These are phyloP conservation scores for Trichoderma gracile DNA, from an alignment of 2,329 filamentous ascomycete species.

Conservation along the genomic window DNA sequence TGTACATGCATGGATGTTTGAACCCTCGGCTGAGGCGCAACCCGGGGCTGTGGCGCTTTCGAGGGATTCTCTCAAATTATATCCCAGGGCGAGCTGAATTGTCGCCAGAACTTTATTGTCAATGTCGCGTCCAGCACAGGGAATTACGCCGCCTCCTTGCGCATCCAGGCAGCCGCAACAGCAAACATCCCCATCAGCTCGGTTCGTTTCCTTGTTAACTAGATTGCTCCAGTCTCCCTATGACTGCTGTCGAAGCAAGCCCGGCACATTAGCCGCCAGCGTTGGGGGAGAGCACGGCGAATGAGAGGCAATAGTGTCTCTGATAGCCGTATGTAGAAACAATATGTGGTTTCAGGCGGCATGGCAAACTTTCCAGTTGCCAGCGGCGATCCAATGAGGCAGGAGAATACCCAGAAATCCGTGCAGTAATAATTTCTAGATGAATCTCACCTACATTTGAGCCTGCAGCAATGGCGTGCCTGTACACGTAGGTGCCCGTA, in stretches of 20 bases:
- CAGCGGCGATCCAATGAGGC: constrained; percentile 10
- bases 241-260: not conserved
- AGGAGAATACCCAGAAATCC: not conserved
- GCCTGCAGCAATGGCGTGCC: too few relatives aligned
- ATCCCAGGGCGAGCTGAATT: too few relatives aligned
- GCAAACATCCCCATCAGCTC: not conserved
- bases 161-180: too few relatives aligned
- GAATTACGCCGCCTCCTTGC: too few relatives aligned
- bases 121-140: too few relatives aligned
- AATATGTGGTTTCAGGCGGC: not conserved
- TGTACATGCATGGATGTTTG: not conserved
- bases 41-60: not conserved
- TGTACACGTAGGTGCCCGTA: not conserved
- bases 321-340: not conserved
- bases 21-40: not conserved
- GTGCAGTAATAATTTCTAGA: not conserved
- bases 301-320: not conserved
- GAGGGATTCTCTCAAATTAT: not conserved
- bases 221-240: too few relatives aligned
- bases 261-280: not conserved
- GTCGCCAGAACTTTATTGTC: too few relatives aligned
- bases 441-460: too few relatives aligned
- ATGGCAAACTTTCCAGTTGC: not conserved
- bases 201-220: not conserved
- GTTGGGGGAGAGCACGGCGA: not conserved